Base-by-base conservation (phyloP, 768 basidiomycete genomes). In the Sporobolomyces pararoseus region DNA sequence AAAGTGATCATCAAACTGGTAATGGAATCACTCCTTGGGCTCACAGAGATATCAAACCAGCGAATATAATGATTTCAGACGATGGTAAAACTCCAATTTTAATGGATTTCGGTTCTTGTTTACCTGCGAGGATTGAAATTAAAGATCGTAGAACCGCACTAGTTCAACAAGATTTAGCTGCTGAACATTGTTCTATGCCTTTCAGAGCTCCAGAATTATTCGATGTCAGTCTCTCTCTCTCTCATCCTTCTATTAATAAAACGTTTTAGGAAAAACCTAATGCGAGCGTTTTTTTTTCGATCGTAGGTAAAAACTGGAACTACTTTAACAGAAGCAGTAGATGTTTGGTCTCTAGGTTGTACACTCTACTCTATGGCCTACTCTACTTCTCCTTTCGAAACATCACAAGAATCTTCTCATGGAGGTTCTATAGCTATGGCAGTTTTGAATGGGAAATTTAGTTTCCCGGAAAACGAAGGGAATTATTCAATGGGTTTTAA, bases 121-220 rank as follows among this genome's bases (percentile, higher is more conserved):
- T 88, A 76, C 90, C 89, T 79, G 96, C 96, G 6, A 83, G 94
- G 35, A 86, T 98, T 66, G 83, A 82, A 31, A 84, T 98, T 66
- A 85, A 89, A 68, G 91, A 85, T 66, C 85, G 96, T 31, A 87
- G 88, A 31, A 88, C 92, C 78, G 96, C 96, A 0, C 80, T 99
- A 53, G 76, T 89, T 23, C 92, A 97, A 75, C 96, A 98, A 85
- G 96, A 99, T 78, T 86, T 95, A 72, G 96, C 96, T 4, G 92
- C 91, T 23, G 96, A 99, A 79, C 94, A 95, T 79, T 95, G 92
- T 74, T 92, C 93, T 17, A 98, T 99, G 96, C 90, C 96, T 0
- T 99, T 95, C 76, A 87, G 96, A 25, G 94, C 96, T 2, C 96
- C 96, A 0, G 96, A 99, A 77, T 83, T 99, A 27, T 99, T 97